Evolutionary conservation across 2,329 filamentous ascomycete species (phyloP), one percentile per base, ranked within the genome.

Genomic region (Neonectria coccinea): DNA sequence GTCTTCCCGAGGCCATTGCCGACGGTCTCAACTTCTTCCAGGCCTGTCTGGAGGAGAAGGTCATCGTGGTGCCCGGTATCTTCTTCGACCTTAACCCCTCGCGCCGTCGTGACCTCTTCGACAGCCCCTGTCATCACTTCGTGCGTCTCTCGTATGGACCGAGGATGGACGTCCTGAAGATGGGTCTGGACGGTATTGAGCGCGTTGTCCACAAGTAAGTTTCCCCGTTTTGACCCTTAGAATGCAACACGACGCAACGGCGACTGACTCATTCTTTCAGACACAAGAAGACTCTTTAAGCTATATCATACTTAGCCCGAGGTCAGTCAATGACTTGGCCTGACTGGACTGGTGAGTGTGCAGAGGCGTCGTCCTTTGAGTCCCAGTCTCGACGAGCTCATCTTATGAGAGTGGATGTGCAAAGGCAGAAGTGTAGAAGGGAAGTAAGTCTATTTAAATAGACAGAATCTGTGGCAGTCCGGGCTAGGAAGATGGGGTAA

Each of bases 21-120:
- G 95, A 98, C 77, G 95, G 95, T 9, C 84, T 98, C 75, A 97
- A 97, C 83, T 98, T 98, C 86, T 97, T 98, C 88, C 89, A 96
- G 78, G 94, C 94, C 31, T 96, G 96, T 76, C 83, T 98, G 48
- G 89, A 92, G 75, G 94, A 97, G 84, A 97, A 97, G 85, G 93
- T 97, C 70, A 97, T 97, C 75, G 94, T 97, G 18, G 95, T 98
- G 5, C 95, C 95, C 0, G 95, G 95, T 65, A 98, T 98, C 79
- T 98, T 98, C 86, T 98, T 98, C 78, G 95, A 98, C 75, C 81
- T 98, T 69, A 98, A 98, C 82, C 95, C 95, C 4, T 91, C 92
- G 39, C 91, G 93, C 78, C 87, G 95, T 69, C 87, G 95, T 77
- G 95, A 98, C 79, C 80, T 98, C 71, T 98, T 98, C 71, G 95